Evolutionary conservation across 2,329 filamentous ascomycete species (phyloP).

Genomic region (Colletotrichum caudatum): DNA sequence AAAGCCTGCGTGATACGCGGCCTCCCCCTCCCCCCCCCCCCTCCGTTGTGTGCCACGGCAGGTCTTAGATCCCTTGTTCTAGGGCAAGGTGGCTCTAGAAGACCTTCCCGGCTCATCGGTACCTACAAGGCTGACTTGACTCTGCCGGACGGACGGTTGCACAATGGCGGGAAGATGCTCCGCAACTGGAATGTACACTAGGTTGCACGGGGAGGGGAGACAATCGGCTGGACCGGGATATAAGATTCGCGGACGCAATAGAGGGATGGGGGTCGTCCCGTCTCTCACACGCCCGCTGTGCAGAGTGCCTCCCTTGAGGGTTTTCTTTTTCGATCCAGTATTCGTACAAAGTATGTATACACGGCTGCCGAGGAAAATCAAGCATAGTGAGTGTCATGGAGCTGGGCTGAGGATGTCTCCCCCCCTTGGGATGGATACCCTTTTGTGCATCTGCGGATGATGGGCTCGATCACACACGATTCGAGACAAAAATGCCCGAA

Average conservation of each 20-base stretch:
- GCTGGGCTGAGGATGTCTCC: too few species aligned
- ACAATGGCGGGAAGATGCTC: conserved; percentile 7
- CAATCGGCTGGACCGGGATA: conserved; percentile 30
- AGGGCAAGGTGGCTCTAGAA: not conserved
- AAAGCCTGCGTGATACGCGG: not conserved
- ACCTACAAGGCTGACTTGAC: conserved; percentile 3
- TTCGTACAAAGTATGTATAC: not conserved
- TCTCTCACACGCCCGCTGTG: not conserved
- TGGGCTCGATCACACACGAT: conserved; percentile 10
- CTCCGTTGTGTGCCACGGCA: not conserved
- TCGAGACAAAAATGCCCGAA: conserved; percentile 1
- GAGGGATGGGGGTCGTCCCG: not conserved
- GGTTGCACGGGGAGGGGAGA: not conserved
- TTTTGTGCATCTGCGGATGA: conserved; percentile 17
- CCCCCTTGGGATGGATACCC: conserved; percentile 28
- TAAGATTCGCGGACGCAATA: not conserved
- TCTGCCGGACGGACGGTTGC: conserved; percentile 13
- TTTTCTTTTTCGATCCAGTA: conserved; percentile 4
- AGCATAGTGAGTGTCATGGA: not conserved
- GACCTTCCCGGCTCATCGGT: not conserved
- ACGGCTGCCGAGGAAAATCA: not conserved
- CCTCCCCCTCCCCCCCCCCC: not conserved
- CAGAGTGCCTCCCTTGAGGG: not conserved
- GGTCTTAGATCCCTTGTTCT: not conserved
- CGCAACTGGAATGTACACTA: conserved; percentile 2